Conservation (phyloP, 2,329 filamentous ascomycete genomes). For the Stagonosporopsis rhizophila region DNA sequence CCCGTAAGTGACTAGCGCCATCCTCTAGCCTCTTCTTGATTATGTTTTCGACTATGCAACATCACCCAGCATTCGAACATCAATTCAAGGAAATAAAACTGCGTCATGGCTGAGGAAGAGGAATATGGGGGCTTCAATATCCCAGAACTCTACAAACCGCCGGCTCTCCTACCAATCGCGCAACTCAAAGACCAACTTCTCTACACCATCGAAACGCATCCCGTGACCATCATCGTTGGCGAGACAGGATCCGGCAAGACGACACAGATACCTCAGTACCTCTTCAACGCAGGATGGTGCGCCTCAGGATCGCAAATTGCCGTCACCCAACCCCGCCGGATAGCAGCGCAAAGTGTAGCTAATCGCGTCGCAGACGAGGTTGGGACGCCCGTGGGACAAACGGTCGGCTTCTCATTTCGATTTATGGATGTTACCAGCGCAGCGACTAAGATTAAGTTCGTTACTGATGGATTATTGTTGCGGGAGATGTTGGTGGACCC, state of each 20-base stretch:
- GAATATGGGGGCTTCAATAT: conserved; percentile 64
- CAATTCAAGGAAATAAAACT: background rate
- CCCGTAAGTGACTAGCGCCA: background rate
- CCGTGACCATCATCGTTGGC: conserved; percentile 87
- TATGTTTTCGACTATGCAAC: background rate
- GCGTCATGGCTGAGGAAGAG: conserved; percentile 46
- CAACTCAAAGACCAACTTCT: conserved; percentile 80
- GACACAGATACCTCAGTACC: conserved; percentile 91
- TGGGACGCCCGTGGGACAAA: conserved; percentile 83
- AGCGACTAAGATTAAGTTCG: conserved; percentile 87
- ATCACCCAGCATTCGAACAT: background rate
- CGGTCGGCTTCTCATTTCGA: conserved; percentile 85
- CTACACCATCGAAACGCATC: conserved; percentile 83
- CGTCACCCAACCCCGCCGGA: conserved; percentile 89
- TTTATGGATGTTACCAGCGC: conserved; percentile 91
- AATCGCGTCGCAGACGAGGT: conserved; percentile 88
- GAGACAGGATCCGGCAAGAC: conserved; percentile 88
- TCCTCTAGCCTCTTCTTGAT: background rate
- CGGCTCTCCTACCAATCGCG: conserved; percentile 83
- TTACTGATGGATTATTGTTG: conserved; percentile 91
- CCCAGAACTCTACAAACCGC: conserved; percentile 83
- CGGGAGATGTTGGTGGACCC: conserved; percentile 94
- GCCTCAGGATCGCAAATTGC: conserved; percentile 81
- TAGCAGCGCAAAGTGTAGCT: conserved; percentile 90
- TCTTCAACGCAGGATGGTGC: conserved; percentile 90